Conservation (phyloP, 495 filamentous ascomycete genomes). For the Penicillium chermesinum region DNA sequence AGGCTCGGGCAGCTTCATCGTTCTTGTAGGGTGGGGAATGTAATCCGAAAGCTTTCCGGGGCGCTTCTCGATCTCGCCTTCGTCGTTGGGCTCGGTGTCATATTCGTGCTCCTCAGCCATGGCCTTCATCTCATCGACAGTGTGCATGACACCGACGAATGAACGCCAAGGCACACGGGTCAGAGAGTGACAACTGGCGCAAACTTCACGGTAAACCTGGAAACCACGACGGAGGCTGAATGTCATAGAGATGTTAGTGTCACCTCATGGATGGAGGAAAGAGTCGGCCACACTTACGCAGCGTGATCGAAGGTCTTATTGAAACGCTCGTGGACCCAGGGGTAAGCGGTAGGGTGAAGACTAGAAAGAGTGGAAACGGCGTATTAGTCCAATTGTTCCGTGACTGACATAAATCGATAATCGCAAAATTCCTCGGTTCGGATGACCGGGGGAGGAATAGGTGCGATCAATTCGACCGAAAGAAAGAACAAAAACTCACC, state of each 20-base stretch:
- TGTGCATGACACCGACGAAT: constrained; percentile 86
- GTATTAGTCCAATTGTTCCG: constrained; percentile 12
- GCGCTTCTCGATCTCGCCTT: constrained; percentile 96
- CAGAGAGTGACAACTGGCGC: constrained; percentile 94
- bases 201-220: constrained; percentile 99
- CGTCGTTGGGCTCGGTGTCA: constrained; percentile 95
- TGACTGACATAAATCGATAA: constrained; percentile 2
- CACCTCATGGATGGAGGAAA: constrained; percentile 13
- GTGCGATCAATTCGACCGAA: constrained; percentile 8
- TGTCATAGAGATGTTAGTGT: constrained; percentile 23
- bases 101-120: constrained; percentile 98
- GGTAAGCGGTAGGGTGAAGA: constrained; percentile 85
- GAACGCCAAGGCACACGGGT: constrained; percentile 88
- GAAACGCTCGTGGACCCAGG: constrained; percentile 90
- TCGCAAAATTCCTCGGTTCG: constrained; percentile 29
- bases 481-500: constrained; percentile 59
- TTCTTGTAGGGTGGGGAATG: constrained; percentile 94
- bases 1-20: constrained; percentile 95
- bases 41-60: constrained; percentile 98
- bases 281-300: constrained; percentile 59
- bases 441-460: constrained; percentile 22
- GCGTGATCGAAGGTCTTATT: constrained; percentile 94
- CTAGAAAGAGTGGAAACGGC: constrained; percentile 41
- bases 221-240: constrained; percentile 93
- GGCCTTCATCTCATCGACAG: constrained; percentile 94